A percentile compares a stretch with the other conserved stretches of the same genome.
phyloP scores from a whole-genome alignment of 2,329 filamentous ascomycete species.

The Colletotrichum chlorophyti region DNA sequence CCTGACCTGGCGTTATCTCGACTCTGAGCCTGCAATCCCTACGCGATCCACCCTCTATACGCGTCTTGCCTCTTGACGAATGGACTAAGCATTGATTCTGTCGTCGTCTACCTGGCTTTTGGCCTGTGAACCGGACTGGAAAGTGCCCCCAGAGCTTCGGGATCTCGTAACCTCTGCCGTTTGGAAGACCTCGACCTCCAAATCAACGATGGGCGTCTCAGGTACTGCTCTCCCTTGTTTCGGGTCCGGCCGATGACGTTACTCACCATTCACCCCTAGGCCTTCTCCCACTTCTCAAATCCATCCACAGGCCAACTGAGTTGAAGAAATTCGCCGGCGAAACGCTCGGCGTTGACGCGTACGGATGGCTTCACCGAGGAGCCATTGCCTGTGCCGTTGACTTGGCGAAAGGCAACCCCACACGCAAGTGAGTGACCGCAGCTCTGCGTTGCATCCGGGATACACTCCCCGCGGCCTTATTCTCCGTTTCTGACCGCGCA shows the following conservation, averaged over 20 bases:
- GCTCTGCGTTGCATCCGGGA: not conserved
- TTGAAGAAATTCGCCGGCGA: conserved; percentile 88
- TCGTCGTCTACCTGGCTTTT: conserved; percentile 1
- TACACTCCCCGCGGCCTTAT: not conserved
- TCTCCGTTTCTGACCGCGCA: conserved; percentile 13
- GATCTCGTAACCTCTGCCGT: not conserved
- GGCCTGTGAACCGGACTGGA: conserved; percentile 17
- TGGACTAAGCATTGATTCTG: conserved; percentile 12
- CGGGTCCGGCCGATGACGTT: not conserved
- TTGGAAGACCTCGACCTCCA: conserved; percentile 9
- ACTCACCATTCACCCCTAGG: conserved; percentile 58
- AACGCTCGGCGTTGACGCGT: conserved; percentile 93
- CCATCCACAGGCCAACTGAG: conserved; percentile 88
- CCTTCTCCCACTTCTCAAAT: conserved; percentile 90
- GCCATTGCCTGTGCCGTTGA: conserved; percentile 91
- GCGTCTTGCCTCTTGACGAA: conserved; percentile 17
- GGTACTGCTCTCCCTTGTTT: conserved; percentile 25
- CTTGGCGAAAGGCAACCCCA: conserved; percentile 86
- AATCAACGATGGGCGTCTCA: conserved; percentile 31
- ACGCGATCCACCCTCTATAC: conserved; percentile 1
- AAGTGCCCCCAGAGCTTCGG: not conserved
- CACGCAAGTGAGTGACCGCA: conserved; percentile 71
- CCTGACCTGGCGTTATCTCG: conserved; percentile 26
- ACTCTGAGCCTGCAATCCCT: not conserved
- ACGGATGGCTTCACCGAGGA: conserved; percentile 97